These are phyloP conservation scores for Phanerodontia chrysosporium DNA, from an alignment of 768 basidiomycete genomes.

Conservation along the genomic window DNA sequence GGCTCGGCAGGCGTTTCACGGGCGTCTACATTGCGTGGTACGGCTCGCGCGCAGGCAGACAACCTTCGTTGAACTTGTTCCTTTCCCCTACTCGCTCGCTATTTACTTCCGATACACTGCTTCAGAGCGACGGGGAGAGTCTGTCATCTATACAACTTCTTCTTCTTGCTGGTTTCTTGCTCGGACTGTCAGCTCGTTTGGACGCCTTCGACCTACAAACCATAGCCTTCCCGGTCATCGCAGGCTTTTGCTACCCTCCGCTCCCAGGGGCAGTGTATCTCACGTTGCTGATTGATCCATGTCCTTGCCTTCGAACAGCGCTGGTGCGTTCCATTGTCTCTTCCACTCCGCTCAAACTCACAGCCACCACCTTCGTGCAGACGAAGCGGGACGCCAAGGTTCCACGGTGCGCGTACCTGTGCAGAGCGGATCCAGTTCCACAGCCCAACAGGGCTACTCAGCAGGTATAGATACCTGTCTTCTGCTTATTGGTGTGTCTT, in stretches of 20 bases:
- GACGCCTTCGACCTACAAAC: neutral
- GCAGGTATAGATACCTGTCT: neutral
- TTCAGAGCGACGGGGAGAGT: neutral
- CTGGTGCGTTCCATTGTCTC: neutral
- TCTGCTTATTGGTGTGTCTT: neutral
- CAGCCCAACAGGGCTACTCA: neutral
- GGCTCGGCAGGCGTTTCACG: neutral
- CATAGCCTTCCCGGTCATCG: neutral
- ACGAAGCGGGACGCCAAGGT: neutral
- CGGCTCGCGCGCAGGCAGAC: no score
- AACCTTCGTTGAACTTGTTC: no score
- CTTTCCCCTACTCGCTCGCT: no score
- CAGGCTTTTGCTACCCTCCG: neutral
- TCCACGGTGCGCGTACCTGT: neutral
- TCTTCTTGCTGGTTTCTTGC: neutral
- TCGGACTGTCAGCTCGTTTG: neutral
- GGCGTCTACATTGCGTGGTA: neutral
- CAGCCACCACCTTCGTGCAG: neutral
- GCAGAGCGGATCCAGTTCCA: neutral
- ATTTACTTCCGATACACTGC: no score
- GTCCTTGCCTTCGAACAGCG: conserved; percentile 4
- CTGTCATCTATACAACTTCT: neutral
- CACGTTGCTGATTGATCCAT: conserved; percentile 14
- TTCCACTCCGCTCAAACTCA: neutral
- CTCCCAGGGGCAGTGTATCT: conserved; percentile 8